Percentiles rank a stretch among this genome's conserved stretches.
Conservation (phyloP, 192 early-diverging fungal species). For the Backusella macrospora region DNA sequence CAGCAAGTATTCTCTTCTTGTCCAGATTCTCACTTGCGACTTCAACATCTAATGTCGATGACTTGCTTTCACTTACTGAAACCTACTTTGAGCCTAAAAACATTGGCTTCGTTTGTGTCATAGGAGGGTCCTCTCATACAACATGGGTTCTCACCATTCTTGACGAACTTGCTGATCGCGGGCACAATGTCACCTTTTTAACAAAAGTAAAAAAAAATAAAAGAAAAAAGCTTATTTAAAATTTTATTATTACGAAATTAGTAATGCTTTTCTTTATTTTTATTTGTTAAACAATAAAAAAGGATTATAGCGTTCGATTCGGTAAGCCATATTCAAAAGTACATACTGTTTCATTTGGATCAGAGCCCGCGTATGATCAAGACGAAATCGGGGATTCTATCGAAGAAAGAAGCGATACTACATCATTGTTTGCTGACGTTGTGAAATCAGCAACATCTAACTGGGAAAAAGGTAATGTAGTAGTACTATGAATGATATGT, state of each 20-base stretch:
- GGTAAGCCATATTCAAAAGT: background rate
- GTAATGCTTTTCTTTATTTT: background rate
- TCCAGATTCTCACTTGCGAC: background rate
- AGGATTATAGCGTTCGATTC: background rate
- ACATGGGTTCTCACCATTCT: slow-evolving; percentile 29
- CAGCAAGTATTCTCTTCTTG: background rate
- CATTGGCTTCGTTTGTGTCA: slow-evolving; percentile 11
- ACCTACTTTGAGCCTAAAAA: slow-evolving; percentile 7
- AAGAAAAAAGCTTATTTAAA: too few species aligned
- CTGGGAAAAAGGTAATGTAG: background rate
- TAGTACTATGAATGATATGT: too few species aligned
- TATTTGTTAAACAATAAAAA: background rate
- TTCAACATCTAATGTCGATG: too few species aligned
- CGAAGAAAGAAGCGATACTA: background rate
- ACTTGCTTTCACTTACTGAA: background rate
- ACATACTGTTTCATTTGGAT: background rate
- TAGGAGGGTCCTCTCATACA: slow-evolving; percentile 31
- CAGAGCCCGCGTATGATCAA: background rate
- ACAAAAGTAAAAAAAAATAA: slow-evolving; percentile 16
- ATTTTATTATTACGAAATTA: background rate
- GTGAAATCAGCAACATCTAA: background rate
- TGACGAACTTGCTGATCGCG: slow-evolving; percentile 16
- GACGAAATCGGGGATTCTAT: background rate
- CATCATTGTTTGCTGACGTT: background rate
- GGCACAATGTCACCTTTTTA: slow-evolving; percentile 22